phyloP scores from a whole-genome alignment of 2,329 filamentous ascomycete genomes.

The Claviceps maximensis region DNA sequence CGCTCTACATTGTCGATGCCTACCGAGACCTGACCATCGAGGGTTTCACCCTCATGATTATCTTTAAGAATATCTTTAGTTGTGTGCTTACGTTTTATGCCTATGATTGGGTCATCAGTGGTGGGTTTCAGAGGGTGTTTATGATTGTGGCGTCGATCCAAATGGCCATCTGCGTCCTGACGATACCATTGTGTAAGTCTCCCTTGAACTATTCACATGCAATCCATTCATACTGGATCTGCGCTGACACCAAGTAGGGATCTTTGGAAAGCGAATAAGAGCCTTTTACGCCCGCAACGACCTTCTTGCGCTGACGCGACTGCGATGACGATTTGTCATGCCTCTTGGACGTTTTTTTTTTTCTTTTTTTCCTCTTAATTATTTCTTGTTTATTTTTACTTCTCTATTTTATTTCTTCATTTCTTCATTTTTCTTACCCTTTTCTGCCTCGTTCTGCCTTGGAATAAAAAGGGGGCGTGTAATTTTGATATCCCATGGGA shows the following conservation, averaged over 20 bases:
- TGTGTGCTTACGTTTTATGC: conserved; percentile 75
- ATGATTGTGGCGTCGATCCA: conserved; percentile 63
- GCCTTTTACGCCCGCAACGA: conserved; percentile 66
- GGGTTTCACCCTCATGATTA: conserved; percentile 75
- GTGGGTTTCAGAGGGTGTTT: conserved; percentile 51
- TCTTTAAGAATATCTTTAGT: conserved; percentile 92
- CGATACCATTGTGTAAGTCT: conserved; percentile 65
- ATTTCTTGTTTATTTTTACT: no score
- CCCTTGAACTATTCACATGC: neutral
- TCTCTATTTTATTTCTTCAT: neutral
- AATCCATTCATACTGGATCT: neutral
- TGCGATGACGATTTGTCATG: conserved; percentile 11
- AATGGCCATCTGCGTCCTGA: conserved; percentile 59
- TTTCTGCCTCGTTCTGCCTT: neutral
- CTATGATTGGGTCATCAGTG: conserved; percentile 65
- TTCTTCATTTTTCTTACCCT: neutral
- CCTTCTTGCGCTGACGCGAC: conserved; percentile 34
- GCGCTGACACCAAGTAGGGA: conserved; percentile 35
- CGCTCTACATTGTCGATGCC: conserved; percentile 83
- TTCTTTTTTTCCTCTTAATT: neutral
- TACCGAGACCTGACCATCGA: conserved; percentile 79
- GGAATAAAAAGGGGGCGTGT: neutral
- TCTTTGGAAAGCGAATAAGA: conserved; percentile 66
- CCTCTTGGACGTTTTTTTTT: neutral
- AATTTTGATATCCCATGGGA: neutral